These are phyloP conservation scores for Globisporangium emineosum DNA, from an alignment of 352 stramenopile genomes.

Conservation along the genomic window DNA sequence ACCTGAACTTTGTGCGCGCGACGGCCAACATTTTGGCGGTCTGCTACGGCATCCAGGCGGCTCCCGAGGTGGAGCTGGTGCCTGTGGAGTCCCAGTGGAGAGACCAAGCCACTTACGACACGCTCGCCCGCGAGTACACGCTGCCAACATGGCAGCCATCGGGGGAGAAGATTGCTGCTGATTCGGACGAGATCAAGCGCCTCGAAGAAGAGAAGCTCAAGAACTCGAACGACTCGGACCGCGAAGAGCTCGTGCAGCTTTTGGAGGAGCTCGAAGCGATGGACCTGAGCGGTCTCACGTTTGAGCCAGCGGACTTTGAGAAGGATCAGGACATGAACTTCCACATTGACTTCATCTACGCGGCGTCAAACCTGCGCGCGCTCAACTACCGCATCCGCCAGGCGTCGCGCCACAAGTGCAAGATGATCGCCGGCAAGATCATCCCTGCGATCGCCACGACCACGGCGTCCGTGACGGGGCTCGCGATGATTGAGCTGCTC, in stretches of 20 bases:
- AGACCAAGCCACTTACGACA: constrained; percentile 56
- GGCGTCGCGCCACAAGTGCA: constrained; percentile 88
- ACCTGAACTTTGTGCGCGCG: constrained; percentile 78
- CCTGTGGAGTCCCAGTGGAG: constrained; percentile 85
- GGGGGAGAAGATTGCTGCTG: constrained; percentile 74
- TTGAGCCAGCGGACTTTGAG: constrained; percentile 93
- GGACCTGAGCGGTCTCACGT: constrained; percentile 52
- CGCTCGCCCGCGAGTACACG: constrained; percentile 37
- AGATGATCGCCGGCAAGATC: constrained; percentile 99
- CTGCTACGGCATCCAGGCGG: constrained; percentile 68
- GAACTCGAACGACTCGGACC: constrained; percentile 62
- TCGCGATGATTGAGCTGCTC: constrained; percentile 93
- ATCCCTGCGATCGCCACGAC: constrained; percentile 99
- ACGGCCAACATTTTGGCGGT: constrained; percentile 80
- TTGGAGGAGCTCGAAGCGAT: constrained; percentile 64
- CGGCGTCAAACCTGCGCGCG: constrained; percentile 95
- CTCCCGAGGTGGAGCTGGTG: constrained; percentile 65
- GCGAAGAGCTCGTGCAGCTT: constrained; percentile 61
- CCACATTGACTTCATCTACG: constrained; percentile 98
- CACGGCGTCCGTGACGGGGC: constrained; percentile 97
- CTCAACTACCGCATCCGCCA: constrained; percentile 86
- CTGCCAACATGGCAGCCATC: constrained; percentile 64
- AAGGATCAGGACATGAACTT: constrained; percentile 97
- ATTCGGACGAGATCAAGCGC: constrained; percentile 65
- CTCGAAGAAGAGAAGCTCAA: constrained; percentile 64